Evolutionary conservation across 306 rosid genomes (phyloP).

Genomic region (Hippophae tibetana): DNA sequence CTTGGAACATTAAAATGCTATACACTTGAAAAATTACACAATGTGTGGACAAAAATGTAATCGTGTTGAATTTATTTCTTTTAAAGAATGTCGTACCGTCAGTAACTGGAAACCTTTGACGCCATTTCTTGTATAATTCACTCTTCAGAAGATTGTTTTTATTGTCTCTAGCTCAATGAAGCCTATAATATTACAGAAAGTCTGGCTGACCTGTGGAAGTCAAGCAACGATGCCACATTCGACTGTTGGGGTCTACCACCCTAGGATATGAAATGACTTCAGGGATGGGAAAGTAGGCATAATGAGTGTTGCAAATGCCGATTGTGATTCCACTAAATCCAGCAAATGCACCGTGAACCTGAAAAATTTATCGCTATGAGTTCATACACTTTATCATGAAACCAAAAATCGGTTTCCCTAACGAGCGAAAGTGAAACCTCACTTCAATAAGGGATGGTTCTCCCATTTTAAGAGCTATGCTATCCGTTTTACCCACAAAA

Average conservation of each 20-base stretch:
- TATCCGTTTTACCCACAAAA: too few species aligned
- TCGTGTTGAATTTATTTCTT: conserved; percentile 41
- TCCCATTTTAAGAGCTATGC: too few species aligned
- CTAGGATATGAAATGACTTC: conserved; percentile 88
- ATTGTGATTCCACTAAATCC: conserved; percentile 94
- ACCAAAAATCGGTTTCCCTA: background rate
- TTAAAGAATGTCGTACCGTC: conserved; percentile 7
- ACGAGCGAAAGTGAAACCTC: too few species aligned
- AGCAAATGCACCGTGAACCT: conserved; percentile 99
- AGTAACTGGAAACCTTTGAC: too few species aligned
- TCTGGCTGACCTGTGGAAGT: conserved; percentile 99
- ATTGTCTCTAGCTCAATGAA: conserved; percentile 22
- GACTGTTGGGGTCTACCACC: conserved; percentile 75
- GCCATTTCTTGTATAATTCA: conserved; percentile 24
- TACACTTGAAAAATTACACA: conserved; percentile 24
- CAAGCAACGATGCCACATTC: conserved; percentile 99
- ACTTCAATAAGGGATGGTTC: too few species aligned
- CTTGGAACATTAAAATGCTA: conserved; percentile 28
- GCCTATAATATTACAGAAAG: conserved; percentile 30
- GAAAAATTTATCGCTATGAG: conserved; percentile 20
- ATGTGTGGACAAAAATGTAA: conserved; percentile 23
- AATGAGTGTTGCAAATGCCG: conserved; percentile 92
- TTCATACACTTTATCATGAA: background rate
- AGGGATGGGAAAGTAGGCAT: conserved; percentile 85
- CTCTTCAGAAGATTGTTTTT: conserved; percentile 24